A percentile compares a stretch with the other conserved stretches of the same genome.
Conservation (phyloP, 805 yeast species). For the Candida morakotiae region DNA sequence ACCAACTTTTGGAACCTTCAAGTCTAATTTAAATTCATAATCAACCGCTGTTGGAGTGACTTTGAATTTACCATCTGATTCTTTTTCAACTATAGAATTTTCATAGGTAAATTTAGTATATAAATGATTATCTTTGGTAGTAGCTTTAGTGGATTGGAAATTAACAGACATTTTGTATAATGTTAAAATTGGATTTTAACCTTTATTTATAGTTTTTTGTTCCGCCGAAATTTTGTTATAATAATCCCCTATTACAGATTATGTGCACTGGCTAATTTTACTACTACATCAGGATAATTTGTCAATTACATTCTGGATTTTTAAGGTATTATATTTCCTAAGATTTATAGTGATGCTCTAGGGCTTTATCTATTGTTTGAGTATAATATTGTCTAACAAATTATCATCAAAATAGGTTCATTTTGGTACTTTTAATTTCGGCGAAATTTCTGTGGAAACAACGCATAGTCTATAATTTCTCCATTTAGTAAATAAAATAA, state of each 20-base stretch:
- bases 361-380: too few species aligned
- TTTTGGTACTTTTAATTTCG: neutral
- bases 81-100: conserved; percentile 65
- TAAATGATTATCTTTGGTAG: conserved; percentile 47
- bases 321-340: too few species aligned
- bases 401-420: neutral
- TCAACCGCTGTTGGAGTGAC: conserved; percentile 72
- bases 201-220: neutral
- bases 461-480: conserved; percentile 1
- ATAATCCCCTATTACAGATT: conserved; percentile 2
- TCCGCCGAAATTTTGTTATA: conserved; percentile 1
- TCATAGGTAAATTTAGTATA: conserved; percentile 66
- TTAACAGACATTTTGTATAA: conserved; percentile 28
- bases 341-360: too few species aligned
- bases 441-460: conserved; percentile 4
- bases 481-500: conserved; percentile 1
- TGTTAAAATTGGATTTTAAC: neutral
- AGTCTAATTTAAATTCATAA: conserved; percentile 82
- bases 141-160: conserved; percentile 53
- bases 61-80: conserved; percentile 43
- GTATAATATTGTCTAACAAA: neutral
- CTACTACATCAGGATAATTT: neutral
- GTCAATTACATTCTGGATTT: too few species aligned
- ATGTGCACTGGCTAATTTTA: conserved; percentile 1
- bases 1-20: conserved; percentile 81